Evolutionary conservation across 2,329 filamentous ascomycete species (phyloP), one percentile per base, ranked within the genome.

Genomic region (Botrytis elliptica): DNA sequence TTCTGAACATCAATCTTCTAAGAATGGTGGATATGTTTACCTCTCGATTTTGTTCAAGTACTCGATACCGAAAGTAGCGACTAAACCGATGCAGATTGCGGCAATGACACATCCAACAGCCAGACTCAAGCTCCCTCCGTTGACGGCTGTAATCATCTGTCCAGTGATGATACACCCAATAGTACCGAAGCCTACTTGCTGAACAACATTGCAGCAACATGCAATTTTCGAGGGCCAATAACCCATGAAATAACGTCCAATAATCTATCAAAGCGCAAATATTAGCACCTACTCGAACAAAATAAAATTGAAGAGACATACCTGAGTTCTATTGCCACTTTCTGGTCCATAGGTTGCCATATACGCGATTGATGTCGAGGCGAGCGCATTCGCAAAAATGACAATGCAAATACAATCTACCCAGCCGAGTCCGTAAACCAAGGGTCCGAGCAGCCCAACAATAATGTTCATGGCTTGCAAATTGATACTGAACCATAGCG

Each of bases 141-240:
- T 73, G 25, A 77, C 75, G 22, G 75, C 75, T 69, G 75, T 75
- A 25, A 77, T 75, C 64, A 77, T 75, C 57, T 77, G 75, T 20
- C 75, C 75, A 38, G 73, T 74, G 59, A 77, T 73, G 65, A 77
- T 73, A 68, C 73, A 89, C 78, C 90, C 87, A 74, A 92, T 88
- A 77, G 91, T 82, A n/a, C 85, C 84, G 77, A 90, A 91, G 7
- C 88, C 8, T 90, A 83, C 79, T 90, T 84, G 44, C 89, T 86
- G 69, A 59, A 91, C 85, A 70, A 91, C 83, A 76, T 90, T 91
- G 69, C 91, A 82, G 33, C 90, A 78, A n/a, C 89, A 88, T 44
- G 90, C 84, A 25, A 91, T 81, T 80, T 90, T 91, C 70, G 86
- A 86, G 0, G 89, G 89, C 83, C 86, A 91, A 85, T 88, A 91